Evolutionary conservation across 768 basidiomycete species (phyloP).

Genomic region (Russula earlei): DNA sequence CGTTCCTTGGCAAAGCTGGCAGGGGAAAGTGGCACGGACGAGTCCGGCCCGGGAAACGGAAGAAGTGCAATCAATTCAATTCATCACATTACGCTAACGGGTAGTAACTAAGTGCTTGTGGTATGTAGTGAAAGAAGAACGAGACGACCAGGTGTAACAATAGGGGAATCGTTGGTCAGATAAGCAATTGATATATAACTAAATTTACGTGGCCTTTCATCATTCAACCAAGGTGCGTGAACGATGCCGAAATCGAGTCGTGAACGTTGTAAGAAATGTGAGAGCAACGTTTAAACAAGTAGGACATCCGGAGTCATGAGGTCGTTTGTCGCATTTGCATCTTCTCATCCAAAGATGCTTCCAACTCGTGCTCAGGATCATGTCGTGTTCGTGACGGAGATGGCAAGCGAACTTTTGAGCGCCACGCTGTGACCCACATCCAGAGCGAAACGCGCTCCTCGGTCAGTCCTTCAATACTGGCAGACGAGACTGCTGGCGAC

Average conservation of each 20-base stretch:
- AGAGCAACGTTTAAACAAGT: constrained; percentile 13
- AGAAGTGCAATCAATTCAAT: neutral
- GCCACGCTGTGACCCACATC: constrained; percentile 64
- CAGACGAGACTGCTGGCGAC: constrained; percentile 24
- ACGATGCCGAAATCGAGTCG: constrained; percentile 6
- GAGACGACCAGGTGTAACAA: constrained; percentile 8
- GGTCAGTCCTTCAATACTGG: constrained; percentile 17
- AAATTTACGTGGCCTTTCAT: constrained; percentile 14
- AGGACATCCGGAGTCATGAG: constrained; percentile 4
- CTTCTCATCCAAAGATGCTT: constrained; percentile 8
- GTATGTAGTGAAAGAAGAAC: neutral
- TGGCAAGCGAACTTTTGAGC: constrained; percentile 45
- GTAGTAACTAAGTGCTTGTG: constrained; percentile 6
- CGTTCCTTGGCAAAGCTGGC: too few relatives aligned
- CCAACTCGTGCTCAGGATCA: constrained; percentile 10
- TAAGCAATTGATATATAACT: constrained; percentile 15
- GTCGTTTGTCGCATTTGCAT: neutral
- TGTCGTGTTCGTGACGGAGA: constrained; percentile 41
- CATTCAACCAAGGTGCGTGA: constrained; percentile 5
- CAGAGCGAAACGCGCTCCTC: constrained; percentile 40
- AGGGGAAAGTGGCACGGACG: neutral
- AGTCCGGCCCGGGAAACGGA: neutral
- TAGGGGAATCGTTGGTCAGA: constrained; percentile 17
- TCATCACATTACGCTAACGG: constrained; percentile 8
- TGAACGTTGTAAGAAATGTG: constrained; percentile 8